Base-by-base conservation (phyloP, 139 green algal genomes). In the Chlamydomonas schloesseri region DNA sequence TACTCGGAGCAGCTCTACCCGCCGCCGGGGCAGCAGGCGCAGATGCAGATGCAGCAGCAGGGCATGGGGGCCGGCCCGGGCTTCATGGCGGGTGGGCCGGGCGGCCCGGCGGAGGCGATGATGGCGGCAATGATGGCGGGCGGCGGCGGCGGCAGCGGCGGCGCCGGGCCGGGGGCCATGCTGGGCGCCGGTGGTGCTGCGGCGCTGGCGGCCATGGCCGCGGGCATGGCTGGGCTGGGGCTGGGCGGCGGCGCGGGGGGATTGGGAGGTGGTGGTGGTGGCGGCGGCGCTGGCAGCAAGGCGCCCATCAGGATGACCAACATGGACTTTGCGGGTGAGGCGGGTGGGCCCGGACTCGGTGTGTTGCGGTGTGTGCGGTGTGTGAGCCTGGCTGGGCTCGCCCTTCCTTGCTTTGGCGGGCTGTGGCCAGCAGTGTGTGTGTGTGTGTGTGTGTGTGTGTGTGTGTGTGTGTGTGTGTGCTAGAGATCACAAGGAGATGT, bases 1-100 rank as follows among this genome's bases (percentile, higher is more conserved):
- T 90, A 91, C 37, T 55, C 83, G 34, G 81, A 92, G 1, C 36
- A 68, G 29, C 58, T 91, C 53, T 87, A 90, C 17, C n/a, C 42
- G 53, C 81, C 58, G 2, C 2, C 46, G 13, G 37, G 28, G 20
- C 68, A 73, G 72, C 73, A 70, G 65, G 73, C 50, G 29, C 57
- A 65, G 57, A 20, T 20, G 57, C 11, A 29, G 57, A 20, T 20
- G 20, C 3, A 26, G 11, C 4, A 11, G 28, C 71, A 72, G 55
- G 53, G 47, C n/a, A 69, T 86, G 76, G 23, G 42, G 50, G 42
- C 36, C 76, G 28, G 33, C 57, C n/a, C n/a, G n/a, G n/a, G n/a
- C n/a, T n/a, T n/a, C 15, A 42, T 57, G 71, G 9, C 37, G 62
- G 34, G 17, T 17, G 33, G 26, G 28, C 60, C 46, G 0, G 62